A percentile compares a stretch with the other conserved stretches of the same genome.
phyloP scores from a whole-genome alignment of 2,329 filamentous ascomycete genomes.

The Hirsutella thompsonii region DNA sequence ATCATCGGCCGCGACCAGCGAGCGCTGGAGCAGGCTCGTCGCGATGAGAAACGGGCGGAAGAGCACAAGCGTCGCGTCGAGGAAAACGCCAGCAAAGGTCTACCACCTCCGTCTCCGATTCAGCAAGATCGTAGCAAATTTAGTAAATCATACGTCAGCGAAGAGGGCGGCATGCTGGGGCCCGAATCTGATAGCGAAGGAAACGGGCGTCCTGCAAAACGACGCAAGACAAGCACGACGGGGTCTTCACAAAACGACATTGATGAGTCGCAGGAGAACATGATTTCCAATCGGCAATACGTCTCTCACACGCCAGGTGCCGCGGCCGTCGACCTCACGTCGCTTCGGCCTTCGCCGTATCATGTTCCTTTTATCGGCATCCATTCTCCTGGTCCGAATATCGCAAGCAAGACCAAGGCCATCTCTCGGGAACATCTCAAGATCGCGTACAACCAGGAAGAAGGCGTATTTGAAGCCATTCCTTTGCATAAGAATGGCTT shows the following conservation, averaged over 20 bases:
- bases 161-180: conserved; percentile 56
- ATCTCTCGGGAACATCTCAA: conserved; percentile 65
- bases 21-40: conserved; percentile 40
- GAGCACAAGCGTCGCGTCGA: conserved; percentile 30
- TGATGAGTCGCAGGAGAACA: conserved; percentile 29
- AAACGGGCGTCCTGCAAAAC: conserved; percentile 30
- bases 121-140: conserved; percentile 40
- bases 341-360: conserved; percentile 45
- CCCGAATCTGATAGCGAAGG: conserved; percentile 46
- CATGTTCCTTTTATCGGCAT: conserved; percentile 57
- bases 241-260: conserved; percentile 29
- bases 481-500: conserved; percentile 53
- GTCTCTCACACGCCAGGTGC: conserved; percentile 47
- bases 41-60: conserved; percentile 34
- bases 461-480: conserved; percentile 51
- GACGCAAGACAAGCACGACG: conserved; percentile 31
- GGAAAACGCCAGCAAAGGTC: conserved; percentile 32
- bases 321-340: conserved; percentile 44
- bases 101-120: conserved; percentile 38
- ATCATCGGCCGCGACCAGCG: conserved; percentile 59
- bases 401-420: conserved; percentile 51
- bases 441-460: conserved; percentile 55
- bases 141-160: conserved; percentile 54
- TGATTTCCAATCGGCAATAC: conserved; percentile 46
- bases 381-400: conserved; percentile 52